Percentiles rank a stretch among this genome's conserved stretches.
Conservation (phyloP, 345 rosid genomes). For the Populus pruinosa region DNA sequence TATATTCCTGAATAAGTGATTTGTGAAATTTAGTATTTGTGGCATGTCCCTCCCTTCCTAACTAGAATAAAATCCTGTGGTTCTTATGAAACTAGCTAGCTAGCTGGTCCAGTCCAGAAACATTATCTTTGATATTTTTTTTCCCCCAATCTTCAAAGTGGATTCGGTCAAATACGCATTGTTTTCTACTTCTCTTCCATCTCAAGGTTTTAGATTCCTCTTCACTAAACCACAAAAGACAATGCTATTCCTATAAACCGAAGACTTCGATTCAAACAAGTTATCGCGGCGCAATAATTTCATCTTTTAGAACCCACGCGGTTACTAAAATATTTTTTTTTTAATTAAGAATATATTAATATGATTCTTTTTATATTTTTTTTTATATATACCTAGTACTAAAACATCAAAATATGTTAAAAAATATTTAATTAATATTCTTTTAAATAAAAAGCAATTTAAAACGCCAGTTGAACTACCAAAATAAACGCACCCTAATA, state of each 20-base stretch:
- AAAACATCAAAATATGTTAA: too few relatives aligned
- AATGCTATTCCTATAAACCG: background rate
- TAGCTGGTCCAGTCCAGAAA: background rate
- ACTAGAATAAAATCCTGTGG: background rate
- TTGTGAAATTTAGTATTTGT: background rate
- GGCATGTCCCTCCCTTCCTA: background rate
- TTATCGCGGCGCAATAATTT: background rate
- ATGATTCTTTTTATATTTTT: too few relatives aligned
- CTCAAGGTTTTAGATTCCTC: background rate
- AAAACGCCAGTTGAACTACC: too few relatives aligned
- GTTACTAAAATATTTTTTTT: too few relatives aligned
- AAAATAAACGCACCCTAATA: background rate
- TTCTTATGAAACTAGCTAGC: background rate
- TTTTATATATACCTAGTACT: too few relatives aligned
- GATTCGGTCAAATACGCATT: background rate
- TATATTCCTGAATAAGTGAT: background rate
- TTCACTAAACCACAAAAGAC: background rate
- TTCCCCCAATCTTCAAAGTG: background rate
- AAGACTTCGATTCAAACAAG: background rate
- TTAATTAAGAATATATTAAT: too few relatives aligned
- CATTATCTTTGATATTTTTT: constrained; percentile 1
- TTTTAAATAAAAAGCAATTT: too few relatives aligned
- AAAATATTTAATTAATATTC: too few relatives aligned
- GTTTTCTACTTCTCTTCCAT: background rate
- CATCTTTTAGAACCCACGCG: background rate